Conservation (phyloP, 352 stramenopile genomes). For the Phytopythium ostracodes region DNA sequence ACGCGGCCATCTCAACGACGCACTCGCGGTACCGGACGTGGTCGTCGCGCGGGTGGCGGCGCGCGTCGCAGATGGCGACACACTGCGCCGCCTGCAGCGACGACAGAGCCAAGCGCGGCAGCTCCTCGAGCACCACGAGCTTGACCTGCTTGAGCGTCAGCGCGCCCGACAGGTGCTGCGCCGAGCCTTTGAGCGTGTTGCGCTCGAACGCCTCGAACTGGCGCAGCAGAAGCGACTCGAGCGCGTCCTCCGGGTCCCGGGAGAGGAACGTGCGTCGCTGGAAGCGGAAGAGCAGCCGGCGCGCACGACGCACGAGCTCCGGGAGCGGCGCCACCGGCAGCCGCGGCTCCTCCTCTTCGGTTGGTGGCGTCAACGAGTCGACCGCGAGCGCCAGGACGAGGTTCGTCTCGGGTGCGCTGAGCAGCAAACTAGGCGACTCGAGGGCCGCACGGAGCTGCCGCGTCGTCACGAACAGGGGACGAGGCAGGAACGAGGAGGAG, state of each 20-base stretch:
- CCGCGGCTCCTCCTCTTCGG: conserved; percentile 9
- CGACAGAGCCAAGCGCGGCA: conserved; percentile 52
- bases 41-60: conserved; percentile 15
- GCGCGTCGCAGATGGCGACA: conserved; percentile 22
- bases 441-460: conserved; percentile 43
- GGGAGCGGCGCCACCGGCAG: conserved; percentile 35
- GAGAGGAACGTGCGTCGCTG: conserved; percentile 37
- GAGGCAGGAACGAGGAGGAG: conserved; percentile 8
- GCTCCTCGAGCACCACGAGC: conserved; percentile 33
- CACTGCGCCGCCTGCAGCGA: conserved; percentile 47
- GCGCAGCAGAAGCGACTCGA: conserved; percentile 37
- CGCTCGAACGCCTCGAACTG: conserved; percentile 53
- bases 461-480: conserved; percentile 26
- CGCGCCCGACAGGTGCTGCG: conserved; percentile 42
- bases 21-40: conserved; percentile 45
- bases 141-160: conserved; percentile 45
- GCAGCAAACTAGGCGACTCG: conserved; percentile 46
- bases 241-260: conserved; percentile 13
- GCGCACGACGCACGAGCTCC: conserved; percentile 38
- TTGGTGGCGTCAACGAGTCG: not conserved
- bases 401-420: conserved; percentile 59
- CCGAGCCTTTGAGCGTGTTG: conserved; percentile 34
- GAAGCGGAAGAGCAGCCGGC: conserved; percentile 55
- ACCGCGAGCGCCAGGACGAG: conserved; percentile 35
- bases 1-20: conserved; percentile 22